A percentile compares a stretch with the other conserved stretches of the same genome.
These are phyloP conservation scores for Vigna mungo DNA, from an alignment of 306 rosid species.

Conservation along the genomic window DNA sequence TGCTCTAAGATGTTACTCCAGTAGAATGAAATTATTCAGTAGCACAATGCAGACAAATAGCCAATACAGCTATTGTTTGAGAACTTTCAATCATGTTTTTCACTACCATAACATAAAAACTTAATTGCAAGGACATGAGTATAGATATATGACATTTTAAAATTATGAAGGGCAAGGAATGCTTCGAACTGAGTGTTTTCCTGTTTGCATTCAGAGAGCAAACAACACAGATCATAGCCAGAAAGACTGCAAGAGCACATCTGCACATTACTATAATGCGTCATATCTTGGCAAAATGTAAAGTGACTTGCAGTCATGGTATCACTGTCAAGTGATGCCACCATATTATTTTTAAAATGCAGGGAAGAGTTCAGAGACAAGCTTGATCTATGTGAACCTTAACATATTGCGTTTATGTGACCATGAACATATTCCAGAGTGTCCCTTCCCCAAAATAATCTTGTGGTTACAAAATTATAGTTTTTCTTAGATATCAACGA, in stretches of 20 bases:
- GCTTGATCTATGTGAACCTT: constrained; percentile 20
- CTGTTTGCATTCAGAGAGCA: not conserved
- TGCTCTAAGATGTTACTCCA: constrained; percentile 19
- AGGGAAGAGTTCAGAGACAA: not conserved
- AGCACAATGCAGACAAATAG: constrained; percentile 11
- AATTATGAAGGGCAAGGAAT: constrained; percentile 5
- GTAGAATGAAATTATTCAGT: constrained; percentile 5
- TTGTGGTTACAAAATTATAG: constrained; percentile 24
- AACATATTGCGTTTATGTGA: not conserved
- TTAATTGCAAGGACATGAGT: not conserved
- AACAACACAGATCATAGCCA: not conserved
- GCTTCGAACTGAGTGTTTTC: not conserved
- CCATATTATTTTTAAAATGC: not conserved
- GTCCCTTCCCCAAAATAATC: not conserved
- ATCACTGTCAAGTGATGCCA: not conserved
- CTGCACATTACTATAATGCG: not conserved
- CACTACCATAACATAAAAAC: not conserved
- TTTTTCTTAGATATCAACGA: constrained; percentile 28
- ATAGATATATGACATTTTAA: not conserved
- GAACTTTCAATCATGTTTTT: constrained; percentile 22
- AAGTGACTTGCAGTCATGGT: not conserved
- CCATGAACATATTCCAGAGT: constrained; percentile 2
- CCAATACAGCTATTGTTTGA: constrained; percentile 1
- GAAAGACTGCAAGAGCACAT: not conserved
- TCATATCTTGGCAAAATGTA: not conserved